Percentiles rank a stretch among this genome's conserved stretches.
Evolutionary conservation across 805 yeast species (phyloP).

Genomic region (Lachancea sp.): DNA sequence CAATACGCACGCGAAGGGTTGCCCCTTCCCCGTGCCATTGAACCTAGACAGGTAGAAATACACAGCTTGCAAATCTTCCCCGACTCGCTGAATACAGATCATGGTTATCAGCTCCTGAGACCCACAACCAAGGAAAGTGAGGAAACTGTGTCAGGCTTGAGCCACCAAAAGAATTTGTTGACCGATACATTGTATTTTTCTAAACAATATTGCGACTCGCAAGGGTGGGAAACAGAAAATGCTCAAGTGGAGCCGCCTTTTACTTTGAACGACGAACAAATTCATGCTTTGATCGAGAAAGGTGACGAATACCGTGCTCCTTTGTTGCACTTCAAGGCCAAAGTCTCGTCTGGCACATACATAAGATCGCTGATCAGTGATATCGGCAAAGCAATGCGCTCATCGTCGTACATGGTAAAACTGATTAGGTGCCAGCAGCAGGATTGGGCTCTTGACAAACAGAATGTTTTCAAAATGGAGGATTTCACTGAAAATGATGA

Average conservation of each 20-base stretch:
- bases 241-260: constrained; percentile 36
- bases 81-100: constrained; percentile 50
- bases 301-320: constrained; percentile 52
- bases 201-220: constrained; percentile 43
- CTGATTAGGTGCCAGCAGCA: constrained; percentile 71
- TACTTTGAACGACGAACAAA: constrained; percentile 34
- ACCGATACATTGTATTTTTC: constrained; percentile 60
- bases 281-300: constrained; percentile 19
- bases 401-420: constrained; percentile 84
- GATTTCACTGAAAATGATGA: constrained; percentile 60
- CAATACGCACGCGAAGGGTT: constrained; percentile 88
- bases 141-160: constrained; percentile 23
- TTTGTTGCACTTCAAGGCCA: constrained; percentile 61
- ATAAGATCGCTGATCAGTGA: constrained; percentile 88
- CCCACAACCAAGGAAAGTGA: constrained; percentile 30
- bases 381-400: constrained; percentile 71
- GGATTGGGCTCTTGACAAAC: constrained; percentile 70
- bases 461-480: constrained; percentile 56
- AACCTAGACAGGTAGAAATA: constrained; percentile 64
- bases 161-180: constrained; percentile 45
- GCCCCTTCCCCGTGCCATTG: constrained; percentile 79
- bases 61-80: constrained; percentile 42
- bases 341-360: constrained; percentile 92
- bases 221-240: constrained; percentile 37
- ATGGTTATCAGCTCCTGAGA: constrained; percentile 43